Conservation (phyloP, 208 protist genomes). For the Leishmania martiniquensis region DNA sequence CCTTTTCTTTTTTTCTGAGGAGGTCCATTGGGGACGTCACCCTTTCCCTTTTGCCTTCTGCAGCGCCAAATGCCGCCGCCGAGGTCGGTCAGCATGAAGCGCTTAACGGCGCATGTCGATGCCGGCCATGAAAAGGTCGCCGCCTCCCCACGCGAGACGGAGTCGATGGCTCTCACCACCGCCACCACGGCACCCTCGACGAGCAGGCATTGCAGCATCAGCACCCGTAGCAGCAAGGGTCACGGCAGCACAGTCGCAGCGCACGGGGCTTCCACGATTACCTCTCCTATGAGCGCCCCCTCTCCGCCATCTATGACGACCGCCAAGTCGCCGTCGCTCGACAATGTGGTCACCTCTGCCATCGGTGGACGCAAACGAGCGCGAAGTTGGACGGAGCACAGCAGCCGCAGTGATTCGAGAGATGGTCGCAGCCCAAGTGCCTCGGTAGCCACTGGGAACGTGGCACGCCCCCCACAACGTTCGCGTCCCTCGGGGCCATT, state of each 20-base stretch:
- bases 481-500: neutral
- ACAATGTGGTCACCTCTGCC: neutral
- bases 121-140: neutral
- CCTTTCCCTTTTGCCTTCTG: neutral
- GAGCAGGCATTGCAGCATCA: neutral
- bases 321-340: neutral
- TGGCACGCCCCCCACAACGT: neutral
- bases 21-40: too few species aligned
- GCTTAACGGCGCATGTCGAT: neutral
- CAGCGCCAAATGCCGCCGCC: constrained; percentile 1
- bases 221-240: constrained; percentile 5
- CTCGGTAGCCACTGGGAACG: neutral
- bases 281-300: neutral
- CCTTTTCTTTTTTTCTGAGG: too few species aligned
- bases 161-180: constrained; percentile 25
- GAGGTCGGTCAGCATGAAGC: constrained; percentile 3
- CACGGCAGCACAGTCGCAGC: neutral
- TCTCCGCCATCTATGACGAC: constrained; percentile 1
- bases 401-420: neutral
- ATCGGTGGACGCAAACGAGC: constrained; percentile 6
- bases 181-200: neutral
- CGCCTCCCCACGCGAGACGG: constrained; percentile 3
- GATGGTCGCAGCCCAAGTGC: neutral
- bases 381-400: neutral
- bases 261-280: neutral